These are phyloP conservation scores for Clausena lansium DNA, from an alignment of 345 rosid genomes.

Conservation along the genomic window DNA sequence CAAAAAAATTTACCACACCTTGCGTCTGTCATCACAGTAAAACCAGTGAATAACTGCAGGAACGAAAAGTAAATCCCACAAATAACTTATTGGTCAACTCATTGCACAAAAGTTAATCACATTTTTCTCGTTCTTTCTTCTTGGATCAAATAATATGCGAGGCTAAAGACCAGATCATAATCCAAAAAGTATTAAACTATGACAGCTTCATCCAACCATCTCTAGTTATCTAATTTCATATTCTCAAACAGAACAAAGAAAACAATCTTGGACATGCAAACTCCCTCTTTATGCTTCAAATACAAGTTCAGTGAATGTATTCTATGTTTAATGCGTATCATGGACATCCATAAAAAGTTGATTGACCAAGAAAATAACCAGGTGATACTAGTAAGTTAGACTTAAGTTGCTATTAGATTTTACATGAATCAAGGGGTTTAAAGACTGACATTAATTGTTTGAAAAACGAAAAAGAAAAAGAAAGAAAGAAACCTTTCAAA, in stretches of 20 bases:
- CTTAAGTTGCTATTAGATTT: neutral
- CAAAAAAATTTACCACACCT: conserved; percentile 74
- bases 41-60: neutral
- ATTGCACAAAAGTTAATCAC: neutral
- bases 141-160: neutral
- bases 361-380: neutral
- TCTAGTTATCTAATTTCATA: neutral
- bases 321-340: neutral
- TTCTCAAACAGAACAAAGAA: neutral
- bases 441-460: neutral
- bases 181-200: neutral
- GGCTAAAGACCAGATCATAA: neutral
- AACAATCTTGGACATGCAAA: neutral
- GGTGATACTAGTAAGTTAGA: neutral
- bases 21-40: conserved; percentile 56
- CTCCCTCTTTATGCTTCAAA: neutral
- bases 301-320: neutral
- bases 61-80: neutral
- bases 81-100: neutral
- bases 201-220: neutral
- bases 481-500: neutral
- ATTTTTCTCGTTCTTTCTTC: neutral
- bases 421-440: neutral
- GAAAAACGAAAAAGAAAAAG: neutral
- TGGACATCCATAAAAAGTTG: neutral